phyloP scores from a whole-genome alignment of 352 stramenopile species.

The Globisporangium orthogonon region DNA sequence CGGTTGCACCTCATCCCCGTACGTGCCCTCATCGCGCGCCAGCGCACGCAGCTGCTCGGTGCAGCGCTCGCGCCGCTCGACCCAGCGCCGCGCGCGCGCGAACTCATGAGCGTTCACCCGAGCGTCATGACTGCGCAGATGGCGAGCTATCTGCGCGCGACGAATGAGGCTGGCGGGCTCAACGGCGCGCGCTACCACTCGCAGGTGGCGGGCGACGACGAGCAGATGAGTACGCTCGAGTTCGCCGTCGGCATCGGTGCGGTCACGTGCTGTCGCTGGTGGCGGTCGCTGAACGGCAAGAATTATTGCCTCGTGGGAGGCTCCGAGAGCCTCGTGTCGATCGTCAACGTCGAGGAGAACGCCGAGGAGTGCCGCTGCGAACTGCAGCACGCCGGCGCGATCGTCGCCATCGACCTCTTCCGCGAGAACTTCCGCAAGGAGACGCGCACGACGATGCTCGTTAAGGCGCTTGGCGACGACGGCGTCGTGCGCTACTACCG shows the following conservation, averaged over 20 bases:
- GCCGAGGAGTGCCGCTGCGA: slow-evolving; percentile 80
- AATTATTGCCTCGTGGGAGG: slow-evolving; percentile 84
- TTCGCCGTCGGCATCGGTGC: slow-evolving; percentile 64
- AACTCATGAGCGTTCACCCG: slow-evolving; percentile 66
- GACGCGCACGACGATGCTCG: slow-evolving; percentile 76
- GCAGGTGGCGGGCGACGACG: slow-evolving; percentile 68
- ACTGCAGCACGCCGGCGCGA: slow-evolving; percentile 49
- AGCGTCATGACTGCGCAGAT: slow-evolving; percentile 79
- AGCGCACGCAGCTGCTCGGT: slow-evolving; percentile 54
- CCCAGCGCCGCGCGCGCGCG: slow-evolving; percentile 37
- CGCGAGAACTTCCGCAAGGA: slow-evolving; percentile 74
- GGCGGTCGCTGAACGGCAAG: slow-evolving; percentile 71
- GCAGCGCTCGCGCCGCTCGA: slow-evolving; percentile 43
- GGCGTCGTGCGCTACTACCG: slow-evolving; percentile 57
- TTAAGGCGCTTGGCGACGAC: slow-evolving; percentile 52
- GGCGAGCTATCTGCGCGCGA: slow-evolving; percentile 77
- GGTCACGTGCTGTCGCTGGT: slow-evolving; percentile 71
- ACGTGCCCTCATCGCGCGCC: slow-evolving; percentile 41
- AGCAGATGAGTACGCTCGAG: slow-evolving; percentile 83
- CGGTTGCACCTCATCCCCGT: slow-evolving; percentile 74
- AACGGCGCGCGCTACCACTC: slow-evolving; percentile 82
- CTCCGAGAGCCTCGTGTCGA: slow-evolving; percentile 69
- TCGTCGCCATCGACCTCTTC: slow-evolving; percentile 71
- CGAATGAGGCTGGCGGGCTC: slow-evolving; percentile 68
- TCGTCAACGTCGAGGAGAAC: slow-evolving; percentile 85